Conservation (phyloP, 305 asterid genomes). For the Fraxinus ornus region DNA sequence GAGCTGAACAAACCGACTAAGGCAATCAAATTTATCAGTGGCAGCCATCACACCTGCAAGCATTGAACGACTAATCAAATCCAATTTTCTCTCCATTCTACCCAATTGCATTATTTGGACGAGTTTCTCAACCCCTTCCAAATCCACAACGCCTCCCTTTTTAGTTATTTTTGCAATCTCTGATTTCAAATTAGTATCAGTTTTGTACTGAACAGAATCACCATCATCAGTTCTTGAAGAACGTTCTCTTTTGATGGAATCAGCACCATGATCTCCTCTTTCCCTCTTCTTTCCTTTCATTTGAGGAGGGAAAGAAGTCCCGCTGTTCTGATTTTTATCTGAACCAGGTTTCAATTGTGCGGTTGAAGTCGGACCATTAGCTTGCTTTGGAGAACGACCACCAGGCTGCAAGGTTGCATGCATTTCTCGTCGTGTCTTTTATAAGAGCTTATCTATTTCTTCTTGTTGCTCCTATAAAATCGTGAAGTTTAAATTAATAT, state of each 20-base stretch:
- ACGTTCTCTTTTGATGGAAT: constrained; percentile 68
- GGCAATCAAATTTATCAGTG: constrained; percentile 80
- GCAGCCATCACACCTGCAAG: constrained; percentile 75
- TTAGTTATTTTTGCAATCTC: constrained; percentile 74
- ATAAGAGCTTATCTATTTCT: constrained; percentile 60
- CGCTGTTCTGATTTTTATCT: constrained; percentile 57
- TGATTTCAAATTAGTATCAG: constrained; percentile 53
- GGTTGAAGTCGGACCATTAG: constrained; percentile 49
- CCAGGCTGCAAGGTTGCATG: constrained; percentile 63
- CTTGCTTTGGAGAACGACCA: constrained; percentile 82
- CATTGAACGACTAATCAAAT: constrained; percentile 62
- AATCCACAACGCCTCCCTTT: constrained; percentile 64
- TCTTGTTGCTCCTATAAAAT: constrained; percentile 67
- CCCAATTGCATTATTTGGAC: constrained; percentile 74
- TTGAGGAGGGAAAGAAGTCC: constrained; percentile 56
- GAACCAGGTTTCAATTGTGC: constrained; percentile 61
- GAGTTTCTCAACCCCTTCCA: constrained; percentile 87
- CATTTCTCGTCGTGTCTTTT: constrained; percentile 65
- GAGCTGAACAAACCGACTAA: constrained; percentile 72
- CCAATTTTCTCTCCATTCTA: constrained; percentile 61
- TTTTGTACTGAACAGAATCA: constrained; percentile 45
- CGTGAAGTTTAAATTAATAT: neutral
- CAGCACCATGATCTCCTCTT: constrained; percentile 64
- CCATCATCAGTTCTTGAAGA: constrained; percentile 51
- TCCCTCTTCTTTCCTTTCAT: constrained; percentile 91